Evolutionary conservation across 352 stramenopile genomes (phyloP).

Genomic region (Phytophthora ramorum): DNA sequence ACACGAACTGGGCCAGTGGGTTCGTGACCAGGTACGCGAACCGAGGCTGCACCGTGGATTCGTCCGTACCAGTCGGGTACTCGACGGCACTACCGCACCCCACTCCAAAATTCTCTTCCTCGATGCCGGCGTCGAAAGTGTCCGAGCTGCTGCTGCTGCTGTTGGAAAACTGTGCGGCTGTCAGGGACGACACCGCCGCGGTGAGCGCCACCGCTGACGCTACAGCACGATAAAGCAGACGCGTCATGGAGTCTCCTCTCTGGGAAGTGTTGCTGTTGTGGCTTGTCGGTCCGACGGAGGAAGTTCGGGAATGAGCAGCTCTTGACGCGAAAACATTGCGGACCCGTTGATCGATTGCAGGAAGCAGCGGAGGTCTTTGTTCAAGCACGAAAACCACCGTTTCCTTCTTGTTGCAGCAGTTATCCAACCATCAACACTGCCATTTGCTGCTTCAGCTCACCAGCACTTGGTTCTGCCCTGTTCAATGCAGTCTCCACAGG

Average conservation of each 20-base stretch:
- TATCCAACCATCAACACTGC: slow-evolving; percentile 2
- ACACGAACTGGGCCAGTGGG: slow-evolving; percentile 58
- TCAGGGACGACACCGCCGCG: slow-evolving; percentile 6
- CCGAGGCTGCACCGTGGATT: slow-evolving; percentile 27
- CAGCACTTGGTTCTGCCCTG: slow-evolving; percentile 10
- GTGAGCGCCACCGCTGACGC: slow-evolving; percentile 18
- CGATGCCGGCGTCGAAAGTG: slow-evolving; percentile 17
- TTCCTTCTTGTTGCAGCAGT: slow-evolving; percentile 19
- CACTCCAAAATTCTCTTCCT: slow-evolving; percentile 37
- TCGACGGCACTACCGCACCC: slow-evolving; percentile 35
- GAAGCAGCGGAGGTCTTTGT: background rate
- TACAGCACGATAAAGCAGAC: slow-evolving; percentile 21
- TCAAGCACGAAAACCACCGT: background rate
- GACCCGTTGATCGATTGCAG: background rate
- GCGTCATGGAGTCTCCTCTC: slow-evolving; percentile 16
- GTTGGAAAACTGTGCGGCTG: slow-evolving; percentile 19
- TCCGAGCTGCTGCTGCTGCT: slow-evolving; percentile 16
- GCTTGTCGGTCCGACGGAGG: slow-evolving; percentile 14
- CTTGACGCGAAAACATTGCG: background rate
- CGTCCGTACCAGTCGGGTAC: slow-evolving; percentile 36
- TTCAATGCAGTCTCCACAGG: background rate
- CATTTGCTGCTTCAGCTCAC: slow-evolving; percentile 10
- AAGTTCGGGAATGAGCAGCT: slow-evolving; percentile 29
- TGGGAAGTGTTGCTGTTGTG: slow-evolving; percentile 3
- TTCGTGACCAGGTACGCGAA: slow-evolving; percentile 56